Evolutionary conservation across 1,284 basidiomycete species (phyloP), one percentile per base, ranked within the genome.

Genomic region (Cryptococcus maquisensis): DNA sequence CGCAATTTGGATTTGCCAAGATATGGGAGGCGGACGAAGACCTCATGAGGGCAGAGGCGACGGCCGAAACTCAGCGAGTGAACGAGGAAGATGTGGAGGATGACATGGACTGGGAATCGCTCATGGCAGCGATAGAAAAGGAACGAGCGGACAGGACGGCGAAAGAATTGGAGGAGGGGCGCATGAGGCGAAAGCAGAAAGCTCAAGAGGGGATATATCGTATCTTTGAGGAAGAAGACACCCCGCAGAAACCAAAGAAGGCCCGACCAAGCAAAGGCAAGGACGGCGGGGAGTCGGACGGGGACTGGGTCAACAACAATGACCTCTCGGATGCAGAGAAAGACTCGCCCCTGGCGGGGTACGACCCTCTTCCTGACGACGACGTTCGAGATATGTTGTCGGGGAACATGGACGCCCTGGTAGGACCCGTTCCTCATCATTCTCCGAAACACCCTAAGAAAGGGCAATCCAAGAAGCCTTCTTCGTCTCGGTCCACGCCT

Each of bases 1-100:
- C 83, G 44, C 79, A 83, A 4, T 92, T 94, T 71, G 82, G 81
- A 5, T 93, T 93, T 68, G 89, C 90, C 3, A 91, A 91, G 68
- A 82, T 94, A 43, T 93, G 90, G 90, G 83, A 88, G 12, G 84
- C 87, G 23, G 83, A 86, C 52, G 85, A 86, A 67, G 84, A 86
- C 50, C 67, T 76, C 3, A 69, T 90, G 36, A 83, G 84, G 66
- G 87, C 90, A 16, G 74, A 88, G 32, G 79, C 77, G 20, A 84
- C 85, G 36, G 65, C 70, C 10, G 55, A 68, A 10, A 83, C 83
- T 47, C 81, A 83, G 54, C 80, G 77, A 21, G 60, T 53, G 16
- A 60, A 60, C 13, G 53, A 63, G n/a, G 54, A 43, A 44, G 49
- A 56, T 24, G 42, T 37, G 47, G 46, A 47, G 44, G 50, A 28